Percentiles rank a stretch among this genome's conserved stretches.
Conservation (phyloP, 305 asterid species). For the Solanum chacoense region DNA sequence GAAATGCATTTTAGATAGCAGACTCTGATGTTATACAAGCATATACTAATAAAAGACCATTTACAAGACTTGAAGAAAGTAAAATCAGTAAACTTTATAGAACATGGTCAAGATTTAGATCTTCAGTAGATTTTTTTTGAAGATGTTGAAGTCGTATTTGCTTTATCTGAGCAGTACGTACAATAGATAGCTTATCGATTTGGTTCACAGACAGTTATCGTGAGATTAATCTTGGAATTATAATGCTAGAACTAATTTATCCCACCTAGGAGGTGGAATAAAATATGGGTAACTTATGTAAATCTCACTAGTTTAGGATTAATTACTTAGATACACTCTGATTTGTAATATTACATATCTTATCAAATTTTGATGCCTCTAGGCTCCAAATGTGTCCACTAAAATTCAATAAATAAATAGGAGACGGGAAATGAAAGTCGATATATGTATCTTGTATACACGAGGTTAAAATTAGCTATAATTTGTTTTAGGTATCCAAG, state of each 20-base stretch:
- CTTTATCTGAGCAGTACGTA: neutral
- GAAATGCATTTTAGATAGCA: neutral
- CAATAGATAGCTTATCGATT: neutral
- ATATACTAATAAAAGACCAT: neutral
- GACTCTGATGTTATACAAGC: neutral
- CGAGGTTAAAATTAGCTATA: no score
- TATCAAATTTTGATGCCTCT: neutral
- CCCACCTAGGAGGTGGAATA: no score
- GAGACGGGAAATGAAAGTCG: neutral
- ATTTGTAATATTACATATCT: neutral
- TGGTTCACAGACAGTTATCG: neutral
- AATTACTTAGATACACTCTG: neutral
- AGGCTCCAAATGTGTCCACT: no score
- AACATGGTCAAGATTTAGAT: neutral
- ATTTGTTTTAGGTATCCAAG: neutral
- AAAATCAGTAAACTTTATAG: neutral
- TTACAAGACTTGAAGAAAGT: neutral
- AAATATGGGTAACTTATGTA: no score
- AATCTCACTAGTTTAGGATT: no score
- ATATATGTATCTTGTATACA: neutral
- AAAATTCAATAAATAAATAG: neutral
- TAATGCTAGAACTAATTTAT: no score
- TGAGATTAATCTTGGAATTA: neutral
- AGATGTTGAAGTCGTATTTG: neutral
- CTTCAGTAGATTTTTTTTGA: neutral